Conservation (phyloP, 352 stramenopile genomes). For the Phytophthora hibernalis region DNA sequence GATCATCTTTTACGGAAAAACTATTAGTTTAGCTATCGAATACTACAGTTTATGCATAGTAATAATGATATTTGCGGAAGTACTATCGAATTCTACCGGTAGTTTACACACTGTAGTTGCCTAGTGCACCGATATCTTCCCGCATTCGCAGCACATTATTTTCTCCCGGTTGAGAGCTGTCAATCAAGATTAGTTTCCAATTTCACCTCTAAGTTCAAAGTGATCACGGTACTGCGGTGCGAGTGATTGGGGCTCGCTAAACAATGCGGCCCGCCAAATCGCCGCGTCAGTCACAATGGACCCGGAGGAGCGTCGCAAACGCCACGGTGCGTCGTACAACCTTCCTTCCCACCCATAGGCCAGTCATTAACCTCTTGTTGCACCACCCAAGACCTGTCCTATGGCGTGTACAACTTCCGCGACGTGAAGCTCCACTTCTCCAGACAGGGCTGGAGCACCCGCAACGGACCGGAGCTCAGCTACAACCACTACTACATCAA, state of each 20-base stretch:
- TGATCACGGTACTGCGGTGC: neutral
- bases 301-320: constrained; percentile 33
- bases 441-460: constrained; percentile 30
- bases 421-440: constrained; percentile 50
- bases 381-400: constrained; percentile 35
- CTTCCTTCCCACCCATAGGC: neutral
- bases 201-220: neutral
- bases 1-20: no score
- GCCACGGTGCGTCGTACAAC: constrained; percentile 22
- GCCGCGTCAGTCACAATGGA: constrained; percentile 29
- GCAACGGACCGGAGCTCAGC: constrained; percentile 30
- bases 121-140: no score
- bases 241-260: neutral
- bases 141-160: no score
- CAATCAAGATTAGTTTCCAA: neutral
- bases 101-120: no score
- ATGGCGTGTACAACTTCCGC: constrained; percentile 53
- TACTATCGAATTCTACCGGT: no score
- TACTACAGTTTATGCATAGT: no score
- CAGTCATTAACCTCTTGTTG: constrained; percentile 12
- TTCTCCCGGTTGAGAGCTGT: neutral
- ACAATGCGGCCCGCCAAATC: no score
- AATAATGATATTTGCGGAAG: no score
- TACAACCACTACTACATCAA: constrained; percentile 62
- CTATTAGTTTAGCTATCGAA: no score